These are phyloP conservation scores for Nigrospora oryzae DNA, from an alignment of 2,329 filamentous ascomycete species.

Conservation along the genomic window DNA sequence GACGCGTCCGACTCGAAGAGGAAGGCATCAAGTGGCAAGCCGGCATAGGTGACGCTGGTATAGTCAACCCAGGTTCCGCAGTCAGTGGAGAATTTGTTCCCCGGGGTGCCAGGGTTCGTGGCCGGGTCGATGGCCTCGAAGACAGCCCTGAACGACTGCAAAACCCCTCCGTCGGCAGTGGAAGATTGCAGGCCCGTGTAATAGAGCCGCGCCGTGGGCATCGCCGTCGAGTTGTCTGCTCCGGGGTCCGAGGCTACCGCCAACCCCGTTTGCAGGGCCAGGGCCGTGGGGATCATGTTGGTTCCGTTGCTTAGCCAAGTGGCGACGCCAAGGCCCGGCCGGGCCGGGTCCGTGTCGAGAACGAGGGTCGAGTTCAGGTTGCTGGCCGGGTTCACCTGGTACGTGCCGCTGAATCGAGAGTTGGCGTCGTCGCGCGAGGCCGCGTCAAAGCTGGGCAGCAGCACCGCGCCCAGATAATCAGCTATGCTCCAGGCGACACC, in stretches of 20 bases:
- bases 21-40: slow-evolving; percentile 17
- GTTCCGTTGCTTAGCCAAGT: slow-evolving; percentile 25
- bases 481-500: slow-evolving; percentile 18
- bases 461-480: slow-evolving; percentile 18
- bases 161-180: slow-evolving; percentile 11
- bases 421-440: slow-evolving; percentile 18
- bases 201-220: slow-evolving; percentile 20
- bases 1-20: slow-evolving; percentile 16
- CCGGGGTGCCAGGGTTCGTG: slow-evolving; percentile 8
- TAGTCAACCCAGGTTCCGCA: slow-evolving; percentile 17
- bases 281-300: slow-evolving; percentile 15
- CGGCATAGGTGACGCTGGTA: slow-evolving; percentile 15
- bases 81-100: slow-evolving; percentile 11
- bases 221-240: slow-evolving; percentile 8
- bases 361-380: slow-evolving; percentile 20
- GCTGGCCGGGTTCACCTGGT: slow-evolving; percentile 5
- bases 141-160: slow-evolving; percentile 23
- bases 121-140: slow-evolving; percentile 19
- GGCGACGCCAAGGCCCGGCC: slow-evolving; percentile 18
- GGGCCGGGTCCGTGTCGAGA: slow-evolving; percentile 14
- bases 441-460: slow-evolving; percentile 18
- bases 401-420: slow-evolving; percentile 15
- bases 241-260: slow-evolving; percentile 11
- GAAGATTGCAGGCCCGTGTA: slow-evolving; percentile 20
- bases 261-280: slow-evolving; percentile 11